These are phyloP conservation scores for Escallonia rubra DNA, from an alignment of 129 eudicot species.

Conservation along the genomic window DNA sequence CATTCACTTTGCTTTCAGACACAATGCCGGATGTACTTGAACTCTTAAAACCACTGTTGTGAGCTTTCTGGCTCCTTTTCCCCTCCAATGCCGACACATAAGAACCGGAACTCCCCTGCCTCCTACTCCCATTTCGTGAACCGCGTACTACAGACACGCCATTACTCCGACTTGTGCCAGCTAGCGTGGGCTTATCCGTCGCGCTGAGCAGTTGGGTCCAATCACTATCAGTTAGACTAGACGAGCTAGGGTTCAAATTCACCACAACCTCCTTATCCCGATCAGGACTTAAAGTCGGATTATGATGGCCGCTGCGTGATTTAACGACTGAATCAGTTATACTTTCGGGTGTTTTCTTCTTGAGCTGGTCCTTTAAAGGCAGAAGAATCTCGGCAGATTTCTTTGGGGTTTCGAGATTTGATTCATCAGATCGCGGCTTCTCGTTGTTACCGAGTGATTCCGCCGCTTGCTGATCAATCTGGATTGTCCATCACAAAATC, in stretches of 20 bases:
- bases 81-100: constrained; percentile 31
- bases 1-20: constrained; percentile 29
- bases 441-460: constrained; percentile 79
- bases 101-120: constrained; percentile 40
- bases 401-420: constrained; percentile 20
- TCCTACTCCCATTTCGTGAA: constrained; percentile 35
- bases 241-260: constrained; percentile 28
- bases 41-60: constrained; percentile 22
- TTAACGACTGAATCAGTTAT: constrained; percentile 23
- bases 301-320: constrained; percentile 20
- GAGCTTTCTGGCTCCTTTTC: constrained; percentile 33
- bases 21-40: constrained; percentile 28
- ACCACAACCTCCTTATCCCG: constrained; percentile 17
- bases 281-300: constrained; percentile 5
- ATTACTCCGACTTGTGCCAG: constrained; percentile 14
- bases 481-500: constrained; percentile 17
- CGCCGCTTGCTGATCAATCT: constrained; percentile 98
- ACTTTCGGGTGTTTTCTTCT: constrained; percentile 41
- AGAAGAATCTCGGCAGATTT: constrained; percentile 31
- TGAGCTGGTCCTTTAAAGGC: constrained; percentile 69
- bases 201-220: constrained; percentile 81
- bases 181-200: constrained; percentile 22
- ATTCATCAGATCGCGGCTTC: constrained; percentile 38
- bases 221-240: constrained; percentile 64
- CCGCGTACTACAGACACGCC: constrained; percentile 28